Conservation (phyloP, 2,329 filamentous ascomycete genomes). For the Fusarium nanum region DNA sequence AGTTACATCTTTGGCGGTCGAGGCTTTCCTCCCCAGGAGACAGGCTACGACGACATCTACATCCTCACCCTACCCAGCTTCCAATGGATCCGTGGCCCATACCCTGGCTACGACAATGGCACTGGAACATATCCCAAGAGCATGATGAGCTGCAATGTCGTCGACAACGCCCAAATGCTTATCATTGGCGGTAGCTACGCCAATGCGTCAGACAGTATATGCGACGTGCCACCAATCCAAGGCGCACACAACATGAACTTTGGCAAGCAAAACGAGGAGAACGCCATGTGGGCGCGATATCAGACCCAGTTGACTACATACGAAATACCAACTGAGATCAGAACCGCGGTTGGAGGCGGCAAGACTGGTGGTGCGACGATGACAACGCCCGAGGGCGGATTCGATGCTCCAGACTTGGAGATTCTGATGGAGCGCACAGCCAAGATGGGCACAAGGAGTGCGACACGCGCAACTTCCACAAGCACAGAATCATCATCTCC, state of each 20-base stretch:
- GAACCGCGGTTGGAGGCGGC: neutral
- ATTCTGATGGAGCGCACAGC: slow-evolving; percentile 8
- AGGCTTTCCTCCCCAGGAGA: neutral
- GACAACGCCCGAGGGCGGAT: slow-evolving; percentile 11
- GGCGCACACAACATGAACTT: slow-evolving; percentile 15
- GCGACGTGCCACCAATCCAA: neutral
- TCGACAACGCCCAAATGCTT: slow-evolving; percentile 6
- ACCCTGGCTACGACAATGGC: neutral
- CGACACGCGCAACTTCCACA: neutral
- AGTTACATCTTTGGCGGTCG: slow-evolving; percentile 13
- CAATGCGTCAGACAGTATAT: neutral
- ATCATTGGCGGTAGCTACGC: slow-evolving; percentile 5
- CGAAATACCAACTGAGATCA: slow-evolving; percentile 1
- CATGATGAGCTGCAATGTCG: slow-evolving; percentile 16
- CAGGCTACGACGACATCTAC: slow-evolving; percentile 14
- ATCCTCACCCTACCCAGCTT: slow-evolving; percentile 19
- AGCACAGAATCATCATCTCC: neutral
- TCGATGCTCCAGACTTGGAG: slow-evolving; percentile 9
- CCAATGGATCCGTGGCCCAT: slow-evolving; percentile 7
- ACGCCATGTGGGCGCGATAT: slow-evolving; percentile 10
- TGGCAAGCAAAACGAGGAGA: slow-evolving; percentile 7
- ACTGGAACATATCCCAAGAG: neutral
- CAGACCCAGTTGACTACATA: slow-evolving; percentile 2
- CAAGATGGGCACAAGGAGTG: neutral
- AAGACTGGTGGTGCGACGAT: neutral